Evolutionary conservation across 768 basidiomycete species (phyloP).

Genomic region (Amanita thiersii): DNA sequence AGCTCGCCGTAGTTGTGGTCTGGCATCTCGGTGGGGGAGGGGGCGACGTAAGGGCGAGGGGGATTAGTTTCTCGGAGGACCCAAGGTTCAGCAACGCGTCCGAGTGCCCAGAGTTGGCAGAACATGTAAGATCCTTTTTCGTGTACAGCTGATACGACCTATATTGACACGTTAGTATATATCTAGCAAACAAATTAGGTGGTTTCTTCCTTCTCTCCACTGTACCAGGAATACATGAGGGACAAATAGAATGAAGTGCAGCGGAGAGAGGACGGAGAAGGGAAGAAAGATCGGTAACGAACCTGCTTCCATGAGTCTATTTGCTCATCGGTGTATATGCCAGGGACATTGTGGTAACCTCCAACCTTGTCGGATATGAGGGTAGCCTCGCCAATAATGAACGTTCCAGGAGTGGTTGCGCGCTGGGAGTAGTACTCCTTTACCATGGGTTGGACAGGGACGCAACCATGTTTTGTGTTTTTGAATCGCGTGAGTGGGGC

Average conservation of each 20-base stretch:
- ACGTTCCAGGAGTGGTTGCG: slow-evolving; percentile 33
- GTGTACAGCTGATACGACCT: slow-evolving; percentile 3
- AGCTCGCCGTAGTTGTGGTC: not conserved
- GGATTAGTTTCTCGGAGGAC: slow-evolving; percentile 27
- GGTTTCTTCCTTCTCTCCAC: too few species aligned
- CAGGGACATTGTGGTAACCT: slow-evolving; percentile 38
- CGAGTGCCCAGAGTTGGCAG: slow-evolving; percentile 52
- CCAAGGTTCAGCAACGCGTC: slow-evolving; percentile 27
- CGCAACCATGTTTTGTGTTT: slow-evolving; percentile 25
- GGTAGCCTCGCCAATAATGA: slow-evolving; percentile 48
- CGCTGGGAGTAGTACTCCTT: slow-evolving; percentile 41
- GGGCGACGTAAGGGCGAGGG: slow-evolving; percentile 22
- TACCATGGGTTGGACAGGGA: slow-evolving; percentile 25
- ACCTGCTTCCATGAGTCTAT: slow-evolving; percentile 37
- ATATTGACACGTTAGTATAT: too few species aligned
- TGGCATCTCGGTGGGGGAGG: slow-evolving; percentile 21
- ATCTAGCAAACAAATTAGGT: too few species aligned
- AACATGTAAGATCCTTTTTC: slow-evolving; percentile 31
- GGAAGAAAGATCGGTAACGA: not conserved
- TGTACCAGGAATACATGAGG: not conserved
- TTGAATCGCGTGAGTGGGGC: slow-evolving; percentile 45
- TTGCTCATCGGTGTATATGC: slow-evolving; percentile 51
- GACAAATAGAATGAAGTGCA: not conserved
- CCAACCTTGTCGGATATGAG: slow-evolving; percentile 35
- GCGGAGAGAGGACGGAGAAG: not conserved